Evolutionary conservation across 192 early-diverging fungal genomes (phyloP), one percentile per base, ranked within the genome.

Genomic region (Entrophospora sp.): DNA sequence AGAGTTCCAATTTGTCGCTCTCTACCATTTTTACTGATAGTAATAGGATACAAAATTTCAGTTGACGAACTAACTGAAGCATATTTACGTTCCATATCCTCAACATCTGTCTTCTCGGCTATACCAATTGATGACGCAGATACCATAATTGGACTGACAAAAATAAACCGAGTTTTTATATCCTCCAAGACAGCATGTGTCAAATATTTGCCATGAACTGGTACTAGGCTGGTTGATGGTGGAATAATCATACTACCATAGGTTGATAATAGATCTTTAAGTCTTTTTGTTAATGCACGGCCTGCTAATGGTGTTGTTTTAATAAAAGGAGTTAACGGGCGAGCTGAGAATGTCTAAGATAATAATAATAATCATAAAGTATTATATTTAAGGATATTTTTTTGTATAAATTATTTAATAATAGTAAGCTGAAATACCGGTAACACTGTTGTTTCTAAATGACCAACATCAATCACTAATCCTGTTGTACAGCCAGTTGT

Each of bases 401-500:
- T n/a, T n/a, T n/a, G n/a, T n/a, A n/a, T n/a, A n/a, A n/a, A n/a
- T n/a, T n/a, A n/a, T n/a, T n/a, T n/a, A n/a, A n/a, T n/a, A n/a
- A n/a, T n/a, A n/a, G n/a, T n/a, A n/a, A n/a, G n/a, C n/a, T n/a
- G n/a, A n/a, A n/a, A n/a, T 78, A 96, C 92, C 31, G 93, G 93
- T 42, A 90, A 61, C 3, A 90, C 89, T 5, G 83, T 82, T 6
- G 87, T 85, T 42, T 84, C 83, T 16, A 91, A 70, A 64, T 91
- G 80, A 0, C 93, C 94, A 66, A 87, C 88, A 71, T 96, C 93
- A 18, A 96, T 77, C 1, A 96, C 92, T 56, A 96, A 73, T 1
- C 94, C 94, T 5, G 83, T 85, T 7, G 82, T 81, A 14, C 73
- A 67, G 6, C 94, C 94, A 12, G 85, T 83, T 4, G 89, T 88